These are phyloP conservation scores for Gamsiella multidivaricata DNA, from an alignment of 192 early-diverging fungal species.

Conservation along the genomic window DNA sequence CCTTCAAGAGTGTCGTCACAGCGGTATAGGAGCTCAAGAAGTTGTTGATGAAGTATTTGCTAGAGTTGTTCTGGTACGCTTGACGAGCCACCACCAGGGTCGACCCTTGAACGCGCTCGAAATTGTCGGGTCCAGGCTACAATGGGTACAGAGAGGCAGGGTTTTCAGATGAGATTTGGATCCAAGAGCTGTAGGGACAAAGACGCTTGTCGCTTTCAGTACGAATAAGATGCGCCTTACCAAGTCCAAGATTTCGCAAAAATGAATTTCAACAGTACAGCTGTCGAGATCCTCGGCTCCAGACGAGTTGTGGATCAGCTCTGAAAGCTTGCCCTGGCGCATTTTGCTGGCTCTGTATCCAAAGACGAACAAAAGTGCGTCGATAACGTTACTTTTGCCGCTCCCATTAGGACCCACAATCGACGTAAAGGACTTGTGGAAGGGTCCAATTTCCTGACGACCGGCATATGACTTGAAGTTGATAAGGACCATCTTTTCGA, in stretches of 20 bases:
- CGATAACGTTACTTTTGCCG: slow-evolving; percentile 99
- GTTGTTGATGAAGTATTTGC: slow-evolving; percentile 81
- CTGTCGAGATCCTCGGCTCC: slow-evolving; percentile 72
- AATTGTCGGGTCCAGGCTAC: slow-evolving; percentile 71
- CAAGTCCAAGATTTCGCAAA: slow-evolving; percentile 89
- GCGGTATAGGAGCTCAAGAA: slow-evolving; percentile 77
- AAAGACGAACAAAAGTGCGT: slow-evolving; percentile 97
- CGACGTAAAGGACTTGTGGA: slow-evolving; percentile 88
- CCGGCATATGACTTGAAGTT: slow-evolving; percentile 99
- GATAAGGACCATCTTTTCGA: slow-evolving; percentile 81
- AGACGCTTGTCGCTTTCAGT: background rate
- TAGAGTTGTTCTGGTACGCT: slow-evolving; percentile 73
- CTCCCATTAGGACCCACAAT: slow-evolving; percentile 98
- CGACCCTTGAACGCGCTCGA: slow-evolving; percentile 72
- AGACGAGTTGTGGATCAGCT: slow-evolving; percentile 95
- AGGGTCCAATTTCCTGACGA: slow-evolving; percentile 91
- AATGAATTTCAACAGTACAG: slow-evolving; percentile 94
- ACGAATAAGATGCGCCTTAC: slow-evolving; percentile 42
- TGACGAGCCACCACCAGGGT: slow-evolving; percentile 83
- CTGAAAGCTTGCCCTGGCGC: slow-evolving; percentile 93
- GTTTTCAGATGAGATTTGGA: no score
- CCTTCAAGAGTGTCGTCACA: slow-evolving; percentile 84
- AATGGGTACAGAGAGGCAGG: background rate
- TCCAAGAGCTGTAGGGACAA: background rate
- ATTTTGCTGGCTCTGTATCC: slow-evolving; percentile 98